These are phyloP conservation scores for Globisporangium canariense DNA, from an alignment of 352 stramenopile genomes.

Conservation along the genomic window DNA sequence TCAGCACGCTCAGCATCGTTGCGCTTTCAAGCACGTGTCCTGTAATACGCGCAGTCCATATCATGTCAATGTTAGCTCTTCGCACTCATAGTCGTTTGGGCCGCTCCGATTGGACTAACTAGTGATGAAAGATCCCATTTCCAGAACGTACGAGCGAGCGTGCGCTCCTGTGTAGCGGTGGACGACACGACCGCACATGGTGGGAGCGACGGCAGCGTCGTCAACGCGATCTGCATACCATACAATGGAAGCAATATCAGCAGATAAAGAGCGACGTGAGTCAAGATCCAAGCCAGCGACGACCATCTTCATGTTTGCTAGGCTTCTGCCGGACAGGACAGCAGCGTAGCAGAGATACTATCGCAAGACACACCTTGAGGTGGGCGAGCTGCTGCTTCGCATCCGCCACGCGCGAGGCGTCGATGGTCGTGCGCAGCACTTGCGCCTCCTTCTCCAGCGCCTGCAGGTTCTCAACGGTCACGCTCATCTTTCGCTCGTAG, in stretches of 20 bases:
- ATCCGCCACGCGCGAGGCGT: constrained; percentile 39
- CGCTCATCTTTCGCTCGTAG: constrained; percentile 17
- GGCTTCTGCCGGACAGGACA: background rate
- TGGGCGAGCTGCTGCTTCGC: constrained; percentile 46
- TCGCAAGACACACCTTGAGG: constrained; percentile 46
- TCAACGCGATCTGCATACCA: constrained; percentile 73
- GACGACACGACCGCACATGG: constrained; percentile 50
- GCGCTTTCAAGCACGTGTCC: constrained; percentile 88
- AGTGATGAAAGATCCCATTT: background rate
- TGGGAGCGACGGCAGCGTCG: constrained; percentile 77
- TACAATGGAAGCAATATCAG: background rate
- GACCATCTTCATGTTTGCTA: background rate
- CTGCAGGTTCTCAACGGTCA: constrained; percentile 35
- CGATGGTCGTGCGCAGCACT: constrained; percentile 53
- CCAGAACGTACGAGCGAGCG: constrained; percentile 60
- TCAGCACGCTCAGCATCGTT: constrained; percentile 83
- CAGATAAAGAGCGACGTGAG: background rate
- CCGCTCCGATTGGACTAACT: background rate
- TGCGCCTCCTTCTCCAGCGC: constrained; percentile 61
- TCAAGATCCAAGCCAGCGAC: background rate
- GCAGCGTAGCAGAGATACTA: background rate
- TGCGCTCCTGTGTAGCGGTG: constrained; percentile 61
- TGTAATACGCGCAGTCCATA: constrained; percentile 13
- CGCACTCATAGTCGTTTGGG: too few species aligned
- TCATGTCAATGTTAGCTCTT: background rate